phyloP scores from a whole-genome alignment of 2,329 filamentous ascomycete species.

The Colletotrichum sidae region DNA sequence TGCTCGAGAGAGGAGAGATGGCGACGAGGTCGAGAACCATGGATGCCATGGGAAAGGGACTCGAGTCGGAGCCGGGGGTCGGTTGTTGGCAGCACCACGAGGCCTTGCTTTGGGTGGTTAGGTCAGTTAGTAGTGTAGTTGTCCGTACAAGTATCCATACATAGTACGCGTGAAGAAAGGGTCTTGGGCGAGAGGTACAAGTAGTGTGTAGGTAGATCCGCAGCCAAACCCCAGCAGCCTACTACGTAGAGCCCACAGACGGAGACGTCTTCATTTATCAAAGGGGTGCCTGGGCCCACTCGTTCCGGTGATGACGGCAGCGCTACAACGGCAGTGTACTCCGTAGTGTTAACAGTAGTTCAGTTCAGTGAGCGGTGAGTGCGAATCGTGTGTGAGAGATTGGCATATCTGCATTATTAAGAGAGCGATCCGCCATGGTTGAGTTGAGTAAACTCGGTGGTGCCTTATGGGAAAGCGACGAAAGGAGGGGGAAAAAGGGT shows the following conservation, averaged over 20 bases:
- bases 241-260: conserved; percentile 22
- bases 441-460: too few relatives aligned
- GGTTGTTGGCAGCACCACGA: too few relatives aligned
- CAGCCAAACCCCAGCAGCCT: too few relatives aligned
- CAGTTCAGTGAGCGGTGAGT: background rate
- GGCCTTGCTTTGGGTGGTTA: too few relatives aligned
- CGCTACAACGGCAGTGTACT: background rate
- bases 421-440: background rate
- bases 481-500: too few relatives aligned
- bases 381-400: background rate
- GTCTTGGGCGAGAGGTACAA: too few relatives aligned
- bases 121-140: background rate
- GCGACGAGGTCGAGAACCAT: conserved; percentile 3
- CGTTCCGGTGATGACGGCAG: conserved; percentile 22
- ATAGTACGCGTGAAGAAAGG: too few relatives aligned
- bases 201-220: too few relatives aligned
- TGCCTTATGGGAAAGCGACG: too few relatives aligned
- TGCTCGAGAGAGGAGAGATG: conserved; percentile 8
- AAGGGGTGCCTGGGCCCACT: conserved; percentile 29
- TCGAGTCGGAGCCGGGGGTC: too few relatives aligned
- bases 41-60: background rate
- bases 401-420: background rate
- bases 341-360: background rate
- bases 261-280: conserved; percentile 32
- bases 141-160: too few relatives aligned